phyloP scores from a whole-genome alignment of 306 rosid species.

The Ochetophila trinervis region DNA sequence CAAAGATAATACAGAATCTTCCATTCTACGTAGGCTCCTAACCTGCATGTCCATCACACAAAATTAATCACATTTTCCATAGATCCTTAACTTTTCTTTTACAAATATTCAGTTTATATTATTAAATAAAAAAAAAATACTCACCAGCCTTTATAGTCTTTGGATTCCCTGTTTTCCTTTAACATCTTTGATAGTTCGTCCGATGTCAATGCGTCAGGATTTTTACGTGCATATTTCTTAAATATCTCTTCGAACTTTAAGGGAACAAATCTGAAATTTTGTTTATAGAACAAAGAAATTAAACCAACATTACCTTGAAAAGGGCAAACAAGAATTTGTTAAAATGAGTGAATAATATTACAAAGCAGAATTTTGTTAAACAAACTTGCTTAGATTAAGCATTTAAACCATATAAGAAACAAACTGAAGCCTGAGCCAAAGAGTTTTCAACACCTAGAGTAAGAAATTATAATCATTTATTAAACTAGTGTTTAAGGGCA shows the following conservation, averaged over 20 bases:
- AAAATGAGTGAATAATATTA: too few species aligned
- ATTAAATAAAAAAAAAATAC: background rate
- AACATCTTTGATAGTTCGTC: conserved; percentile 53
- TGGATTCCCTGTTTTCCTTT: conserved; percentile 51
- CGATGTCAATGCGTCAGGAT: conserved; percentile 55
- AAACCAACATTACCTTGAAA: too few species aligned
- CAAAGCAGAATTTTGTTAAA: too few species aligned
- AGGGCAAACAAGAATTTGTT: too few species aligned
- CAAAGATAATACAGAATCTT: conserved; percentile 51
- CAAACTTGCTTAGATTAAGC: too few species aligned
- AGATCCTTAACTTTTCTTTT: background rate
- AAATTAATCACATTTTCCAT: background rate
- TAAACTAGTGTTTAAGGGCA: too few species aligned
- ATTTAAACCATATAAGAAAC: too few species aligned
- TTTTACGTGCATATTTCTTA: conserved; percentile 46
- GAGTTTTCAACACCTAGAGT: too few species aligned
- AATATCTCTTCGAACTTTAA: conserved; percentile 71
- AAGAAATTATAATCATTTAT: too few species aligned
- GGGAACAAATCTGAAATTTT: conserved; percentile 53
- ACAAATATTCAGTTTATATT: background rate
- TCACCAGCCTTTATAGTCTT: conserved; percentile 61
- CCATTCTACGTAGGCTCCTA: conserved; percentile 64
- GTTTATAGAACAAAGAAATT: background rate
- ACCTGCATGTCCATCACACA: conserved; percentile 28
- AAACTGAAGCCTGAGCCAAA: too few species aligned